These are phyloP conservation scores for Symbiodinium pilosum DNA, from an alignment of 73 alveolate genomes.

Conservation along the genomic window DNA sequence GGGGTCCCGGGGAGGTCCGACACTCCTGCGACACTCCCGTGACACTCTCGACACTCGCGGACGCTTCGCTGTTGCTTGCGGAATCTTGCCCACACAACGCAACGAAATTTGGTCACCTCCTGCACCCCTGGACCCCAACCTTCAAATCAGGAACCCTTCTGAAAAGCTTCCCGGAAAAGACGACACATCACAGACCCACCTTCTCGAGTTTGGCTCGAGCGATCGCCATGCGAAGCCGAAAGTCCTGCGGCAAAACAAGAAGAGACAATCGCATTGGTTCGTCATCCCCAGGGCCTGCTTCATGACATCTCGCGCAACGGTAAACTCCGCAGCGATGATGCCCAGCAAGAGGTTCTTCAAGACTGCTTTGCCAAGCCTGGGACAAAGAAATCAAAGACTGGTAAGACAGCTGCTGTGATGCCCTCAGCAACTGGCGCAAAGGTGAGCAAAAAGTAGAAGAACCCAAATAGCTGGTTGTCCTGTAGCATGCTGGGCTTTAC, in stretches of 20 bases:
- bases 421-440: background rate
- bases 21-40: no score
- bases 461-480: constrained; percentile 59
- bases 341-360: constrained; percentile 61
- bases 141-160: no score
- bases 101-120: no score
- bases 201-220: constrained; percentile 46
- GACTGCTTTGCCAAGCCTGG: constrained; percentile 84
- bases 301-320: constrained; percentile 61
- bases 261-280: no score
- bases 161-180: no score
- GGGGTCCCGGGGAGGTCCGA: no score
- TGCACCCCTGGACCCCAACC: no score
- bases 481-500: background rate
- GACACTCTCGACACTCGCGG: no score
- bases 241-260: background rate
- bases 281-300: constrained; percentile 23
- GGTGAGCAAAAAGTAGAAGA: constrained; percentile 58
- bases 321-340: constrained; percentile 85
- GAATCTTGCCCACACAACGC: no score
- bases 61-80: no score
- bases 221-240: constrained; percentile 58
- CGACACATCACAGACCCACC: no score
- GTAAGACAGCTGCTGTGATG: background rate
- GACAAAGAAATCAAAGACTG: background rate